Evolutionary conservation across 2,329 filamentous ascomycete species (phyloP).

Genomic region (Diaporthe sp.): DNA sequence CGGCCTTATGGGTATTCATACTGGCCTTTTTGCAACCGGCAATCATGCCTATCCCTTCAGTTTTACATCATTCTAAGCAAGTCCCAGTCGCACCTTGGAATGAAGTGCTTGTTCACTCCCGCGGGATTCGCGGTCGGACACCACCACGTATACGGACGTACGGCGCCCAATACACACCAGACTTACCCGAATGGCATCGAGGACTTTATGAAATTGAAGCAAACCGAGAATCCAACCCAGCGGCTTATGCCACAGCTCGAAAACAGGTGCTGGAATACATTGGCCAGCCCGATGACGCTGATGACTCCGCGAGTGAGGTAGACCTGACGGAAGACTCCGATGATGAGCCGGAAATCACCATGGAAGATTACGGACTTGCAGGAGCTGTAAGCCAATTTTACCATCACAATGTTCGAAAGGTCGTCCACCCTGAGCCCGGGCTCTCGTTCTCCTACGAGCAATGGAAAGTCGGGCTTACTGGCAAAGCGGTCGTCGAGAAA

Average conservation of each 20-base stretch:
- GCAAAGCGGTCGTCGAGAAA: neutral
- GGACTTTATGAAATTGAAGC: neutral
- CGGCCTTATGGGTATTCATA: neutral
- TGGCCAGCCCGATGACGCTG: neutral
- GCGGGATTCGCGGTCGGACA: neutral
- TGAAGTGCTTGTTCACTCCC: slow-evolving; percentile 36
- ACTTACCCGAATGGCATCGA: neutral
- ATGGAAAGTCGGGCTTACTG: neutral
- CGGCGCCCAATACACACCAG: neutral
- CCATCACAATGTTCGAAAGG: slow-evolving; percentile 29
- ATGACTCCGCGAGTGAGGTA: neutral
- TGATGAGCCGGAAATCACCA: slow-evolving; percentile 36
- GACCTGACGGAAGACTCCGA: slow-evolving; percentile 33
- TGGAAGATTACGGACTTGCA: slow-evolving; percentile 27
- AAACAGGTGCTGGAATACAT: neutral
- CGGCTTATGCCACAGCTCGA: neutral
- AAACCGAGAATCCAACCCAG: neutral
- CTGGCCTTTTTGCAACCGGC: neutral
- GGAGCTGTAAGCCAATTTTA: neutral
- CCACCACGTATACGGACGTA: slow-evolving; percentile 6
- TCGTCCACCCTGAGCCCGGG: slow-evolving; percentile 34
- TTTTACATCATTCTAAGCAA: neutral
- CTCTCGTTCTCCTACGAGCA: slow-evolving; percentile 26
- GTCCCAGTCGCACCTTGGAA: slow-evolving; percentile 53
- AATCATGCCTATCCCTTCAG: neutral